These are phyloP conservation scores for Fusarium tuaranense DNA, from an alignment of 2,329 filamentous ascomycete genomes.

Conservation along the genomic window DNA sequence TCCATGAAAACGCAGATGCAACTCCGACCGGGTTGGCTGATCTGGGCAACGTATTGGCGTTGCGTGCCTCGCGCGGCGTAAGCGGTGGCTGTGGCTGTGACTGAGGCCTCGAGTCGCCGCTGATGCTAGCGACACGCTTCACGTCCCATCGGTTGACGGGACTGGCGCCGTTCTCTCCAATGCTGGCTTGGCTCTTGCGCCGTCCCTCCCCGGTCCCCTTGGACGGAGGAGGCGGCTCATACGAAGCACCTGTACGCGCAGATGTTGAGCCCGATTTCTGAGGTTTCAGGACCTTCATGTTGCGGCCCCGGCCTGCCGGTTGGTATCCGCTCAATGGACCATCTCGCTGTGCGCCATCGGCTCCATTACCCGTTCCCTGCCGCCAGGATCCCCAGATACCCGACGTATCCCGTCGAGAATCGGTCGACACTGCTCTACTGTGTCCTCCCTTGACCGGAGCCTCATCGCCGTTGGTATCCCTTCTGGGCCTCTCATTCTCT, in stretches of 20 bases:
- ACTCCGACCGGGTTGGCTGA: constrained; percentile 87
- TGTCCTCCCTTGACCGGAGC: constrained; percentile 42
- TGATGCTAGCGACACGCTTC: constrained; percentile 62
- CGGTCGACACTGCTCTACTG: constrained; percentile 39
- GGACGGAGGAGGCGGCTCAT: constrained; percentile 62
- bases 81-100: constrained; percentile 44
- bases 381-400: constrained; percentile 81
- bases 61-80: constrained; percentile 52
- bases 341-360: constrained; percentile 65
- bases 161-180: constrained; percentile 44
- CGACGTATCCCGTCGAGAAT: constrained; percentile 59
- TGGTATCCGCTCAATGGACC: constrained; percentile 75
- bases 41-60: constrained; percentile 60
- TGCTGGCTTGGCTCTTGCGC: constrained; percentile 63
- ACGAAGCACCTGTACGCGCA: constrained; percentile 61
- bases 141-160: constrained; percentile 62
- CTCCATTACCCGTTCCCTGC: constrained; percentile 62
- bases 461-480: constrained; percentile 39
- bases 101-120: constrained; percentile 52
- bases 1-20: constrained; percentile 95
- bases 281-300: constrained; percentile 92
- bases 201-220: constrained; percentile 63
- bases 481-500: constrained; percentile 55
- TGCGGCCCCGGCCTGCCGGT: constrained; percentile 72
- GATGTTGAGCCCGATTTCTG: constrained; percentile 72